Evolutionary conservation across 2,329 filamentous ascomycete genomes (phyloP), one percentile per base, ranked within the genome.

Genomic region (Fusarium subtropicale): DNA sequence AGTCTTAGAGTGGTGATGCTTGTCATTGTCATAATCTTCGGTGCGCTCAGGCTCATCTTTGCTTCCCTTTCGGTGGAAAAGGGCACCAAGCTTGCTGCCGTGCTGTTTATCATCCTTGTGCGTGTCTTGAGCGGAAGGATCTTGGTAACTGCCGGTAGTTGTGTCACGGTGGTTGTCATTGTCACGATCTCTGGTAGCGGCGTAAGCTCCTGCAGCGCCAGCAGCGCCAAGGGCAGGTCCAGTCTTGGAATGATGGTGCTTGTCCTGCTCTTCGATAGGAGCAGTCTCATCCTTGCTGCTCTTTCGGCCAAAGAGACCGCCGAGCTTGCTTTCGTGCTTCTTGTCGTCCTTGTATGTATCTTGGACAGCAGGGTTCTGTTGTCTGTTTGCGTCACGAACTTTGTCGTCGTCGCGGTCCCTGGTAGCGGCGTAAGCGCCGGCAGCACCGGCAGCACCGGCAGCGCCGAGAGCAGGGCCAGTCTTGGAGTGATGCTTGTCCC

Each of bases 371-470:
- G 51, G 42, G 3, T 56, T 42, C 2, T 63, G 61, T n/a, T 46
- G 28, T 7, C 7, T 26, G 16, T 30, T 28, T 1, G 36, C 26
- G 12, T 57, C 33, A 4, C 47, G 56, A 11, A 47, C 59, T 16
- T 39, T 44, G 22, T 42, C 22, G 24, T 30, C 24, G 1, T 71
- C 63, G 8, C 51, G 56, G 8, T 62, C 69, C 15, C 44, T 28
- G 1, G 63, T 55, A 30, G 69, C 69, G 41, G 69, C 41, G 31
- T 63, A 66, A 0, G 56, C 57, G 12, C 66, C 69, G 16, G 70
- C 60, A 30, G 66, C 53, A 31, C 64, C 60, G 22, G 64, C 70
- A 33, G 57, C 66, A 7, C 66, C 69, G 22, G 70, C 58, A 2
- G 61, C 66, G 18, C 64, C 70, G 0, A 72, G 15, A 3, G 64